These are phyloP conservation scores for Pezicula radicicola DNA, from an alignment of 2,329 filamentous ascomycete genomes.

Conservation along the genomic window DNA sequence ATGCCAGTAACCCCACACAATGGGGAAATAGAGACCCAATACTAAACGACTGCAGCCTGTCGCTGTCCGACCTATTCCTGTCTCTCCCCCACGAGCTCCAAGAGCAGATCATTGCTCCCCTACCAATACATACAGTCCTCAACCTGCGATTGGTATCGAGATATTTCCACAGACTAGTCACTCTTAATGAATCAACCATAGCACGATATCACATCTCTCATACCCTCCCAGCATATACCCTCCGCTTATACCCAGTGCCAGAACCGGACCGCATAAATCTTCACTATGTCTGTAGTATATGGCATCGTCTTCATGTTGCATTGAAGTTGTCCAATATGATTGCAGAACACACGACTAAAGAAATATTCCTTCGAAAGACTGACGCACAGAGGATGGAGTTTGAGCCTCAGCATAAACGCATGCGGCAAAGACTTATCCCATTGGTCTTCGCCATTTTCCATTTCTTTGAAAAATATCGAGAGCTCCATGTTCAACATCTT, in stretches of 20 bases:
- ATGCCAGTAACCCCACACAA: neutral
- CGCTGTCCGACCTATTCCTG: slow-evolving; percentile 56
- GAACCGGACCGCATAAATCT: slow-evolving; percentile 48
- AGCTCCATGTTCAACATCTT: slow-evolving; percentile 55
- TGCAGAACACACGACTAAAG: slow-evolving; percentile 62
- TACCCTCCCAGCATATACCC: slow-evolving; percentile 58
- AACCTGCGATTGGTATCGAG: slow-evolving; percentile 56
- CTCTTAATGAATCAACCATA: slow-evolving; percentile 57
- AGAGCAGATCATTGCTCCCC: slow-evolving; percentile 56
- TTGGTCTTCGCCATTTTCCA: slow-evolving; percentile 64
- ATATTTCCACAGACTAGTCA: slow-evolving; percentile 57
- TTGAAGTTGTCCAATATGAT: slow-evolving; percentile 60
- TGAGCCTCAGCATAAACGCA: slow-evolving; percentile 57
- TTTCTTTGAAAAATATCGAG: slow-evolving; percentile 64
- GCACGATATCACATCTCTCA: slow-evolving; percentile 58
- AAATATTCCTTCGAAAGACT: slow-evolving; percentile 59
- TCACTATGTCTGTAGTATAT: slow-evolving; percentile 60
- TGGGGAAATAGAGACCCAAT: no score
- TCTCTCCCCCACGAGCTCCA: slow-evolving; percentile 59
- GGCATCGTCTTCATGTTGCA: slow-evolving; percentile 64
- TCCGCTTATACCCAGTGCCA: slow-evolving; percentile 54
- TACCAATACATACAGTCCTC: slow-evolving; percentile 59
- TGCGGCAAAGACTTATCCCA: slow-evolving; percentile 62
- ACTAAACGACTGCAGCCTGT: slow-evolving; percentile 23
- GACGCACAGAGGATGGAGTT: slow-evolving; percentile 54